These are phyloP conservation scores for Grosmannia penicillata DNA, from an alignment of 2,329 filamentous ascomycete genomes.

Conservation along the genomic window DNA sequence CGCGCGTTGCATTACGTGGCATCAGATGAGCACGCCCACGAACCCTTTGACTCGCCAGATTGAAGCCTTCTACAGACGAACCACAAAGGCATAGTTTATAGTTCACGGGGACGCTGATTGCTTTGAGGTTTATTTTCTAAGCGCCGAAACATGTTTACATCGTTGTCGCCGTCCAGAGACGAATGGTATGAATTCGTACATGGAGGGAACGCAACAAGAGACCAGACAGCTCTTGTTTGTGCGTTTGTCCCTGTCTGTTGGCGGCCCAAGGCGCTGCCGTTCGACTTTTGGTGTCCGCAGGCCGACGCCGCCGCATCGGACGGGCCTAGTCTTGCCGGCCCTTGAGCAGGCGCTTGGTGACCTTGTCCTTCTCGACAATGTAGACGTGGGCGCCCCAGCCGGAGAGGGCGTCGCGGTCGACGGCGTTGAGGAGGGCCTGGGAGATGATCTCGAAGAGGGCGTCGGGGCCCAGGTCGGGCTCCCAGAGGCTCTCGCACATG, in stretches of 20 bases:
- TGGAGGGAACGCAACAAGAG: no score
- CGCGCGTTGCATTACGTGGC: no score
- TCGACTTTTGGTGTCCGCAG: no score
- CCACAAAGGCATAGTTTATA: neutral
- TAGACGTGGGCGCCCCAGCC: conserved; percentile 98
- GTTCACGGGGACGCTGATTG: no score
- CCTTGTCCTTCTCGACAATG: conserved; percentile 99
- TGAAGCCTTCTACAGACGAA: no score
- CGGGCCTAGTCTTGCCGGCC: conserved; percentile 71
- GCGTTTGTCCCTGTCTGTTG: neutral
- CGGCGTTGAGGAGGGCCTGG: conserved; percentile 85
- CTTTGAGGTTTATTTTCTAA: neutral
- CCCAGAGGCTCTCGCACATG: conserved; percentile 96
- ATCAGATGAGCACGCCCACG: no score
- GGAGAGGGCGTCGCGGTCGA: conserved; percentile 90
- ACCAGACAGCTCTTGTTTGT: neutral
- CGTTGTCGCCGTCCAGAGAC: neutral
- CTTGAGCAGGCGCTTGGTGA: conserved; percentile 97
- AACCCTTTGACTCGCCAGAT: no score
- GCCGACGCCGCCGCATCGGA: neutral
- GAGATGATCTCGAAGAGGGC: conserved; percentile 98
- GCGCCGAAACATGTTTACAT: neutral
- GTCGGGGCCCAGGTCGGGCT: conserved; percentile 87
- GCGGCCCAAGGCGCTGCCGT: no score
- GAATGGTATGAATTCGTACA: conserved; percentile 4